These are phyloP conservation scores for Eruca vesicaria DNA, from an alignment of 441 rosid genomes.

Conservation along the genomic window DNA sequence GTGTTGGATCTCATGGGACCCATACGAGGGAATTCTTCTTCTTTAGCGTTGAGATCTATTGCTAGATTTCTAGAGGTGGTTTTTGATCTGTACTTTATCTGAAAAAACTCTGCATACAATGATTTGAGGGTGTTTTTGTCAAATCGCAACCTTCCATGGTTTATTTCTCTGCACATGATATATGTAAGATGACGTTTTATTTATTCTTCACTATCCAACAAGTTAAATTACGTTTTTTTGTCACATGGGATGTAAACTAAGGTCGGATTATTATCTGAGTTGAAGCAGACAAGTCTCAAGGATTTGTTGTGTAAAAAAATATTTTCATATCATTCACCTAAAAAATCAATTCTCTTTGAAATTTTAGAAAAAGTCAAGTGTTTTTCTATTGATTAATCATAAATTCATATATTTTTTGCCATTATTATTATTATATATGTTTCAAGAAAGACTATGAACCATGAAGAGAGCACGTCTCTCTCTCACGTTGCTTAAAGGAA, in stretches of 20 bases:
- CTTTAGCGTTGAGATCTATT: constrained; percentile 23
- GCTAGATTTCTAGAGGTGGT: constrained; percentile 27
- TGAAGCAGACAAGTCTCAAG: background rate
- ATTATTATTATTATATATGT: too few species aligned
- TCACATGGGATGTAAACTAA: background rate
- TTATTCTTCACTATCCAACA: background rate
- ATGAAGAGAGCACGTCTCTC: too few species aligned
- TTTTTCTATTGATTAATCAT: too few species aligned
- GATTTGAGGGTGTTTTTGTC: constrained; percentile 35
- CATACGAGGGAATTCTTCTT: background rate
- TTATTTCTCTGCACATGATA: background rate
- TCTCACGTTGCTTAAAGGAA: too few species aligned
- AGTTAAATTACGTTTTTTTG: constrained; percentile 9
- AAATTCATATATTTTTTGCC: too few species aligned
- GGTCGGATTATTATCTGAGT: background rate
- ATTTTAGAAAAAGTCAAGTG: too few species aligned
- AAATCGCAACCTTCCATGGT: background rate
- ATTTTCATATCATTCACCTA: too few species aligned
- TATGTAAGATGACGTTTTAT: background rate
- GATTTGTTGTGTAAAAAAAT: too few species aligned
- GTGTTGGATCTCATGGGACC: constrained; percentile 7
- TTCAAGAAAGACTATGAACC: too few species aligned
- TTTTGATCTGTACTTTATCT: constrained; percentile 36
- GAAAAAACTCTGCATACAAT: constrained; percentile 9
- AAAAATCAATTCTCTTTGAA: too few species aligned